phyloP scores from a whole-genome alignment of 139 green algal genomes.

The Picochlorum sp. region DNA sequence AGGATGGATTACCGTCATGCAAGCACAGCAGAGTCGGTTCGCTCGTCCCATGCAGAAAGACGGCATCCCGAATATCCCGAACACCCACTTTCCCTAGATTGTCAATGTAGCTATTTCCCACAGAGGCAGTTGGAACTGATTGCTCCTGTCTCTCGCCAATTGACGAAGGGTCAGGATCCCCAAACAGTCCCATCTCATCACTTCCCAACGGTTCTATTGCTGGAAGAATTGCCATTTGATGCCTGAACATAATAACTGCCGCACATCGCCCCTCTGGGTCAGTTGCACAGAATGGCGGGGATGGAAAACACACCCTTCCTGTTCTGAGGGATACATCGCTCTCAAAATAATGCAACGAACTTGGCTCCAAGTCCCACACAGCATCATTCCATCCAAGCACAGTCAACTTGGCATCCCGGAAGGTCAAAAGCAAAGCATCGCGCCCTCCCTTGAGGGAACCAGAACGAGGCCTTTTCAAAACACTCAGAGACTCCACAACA shows the following conservation, averaged over 20 bases:
- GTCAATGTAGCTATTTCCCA: constrained; percentile 70
- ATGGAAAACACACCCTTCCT: constrained; percentile 33
- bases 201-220: constrained; percentile 35
- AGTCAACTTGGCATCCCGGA: constrained; percentile 77
- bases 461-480: constrained; percentile 35
- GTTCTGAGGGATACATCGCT: constrained; percentile 33
- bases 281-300: constrained; percentile 41
- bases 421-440: constrained; percentile 69
- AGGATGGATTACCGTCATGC: constrained; percentile 77
- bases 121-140: background rate
- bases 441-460: constrained; percentile 23
- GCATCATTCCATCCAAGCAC: constrained; percentile 76
- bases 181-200: constrained; percentile 13
- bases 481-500: constrained; percentile 58
- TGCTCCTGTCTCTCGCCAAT: background rate
- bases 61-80: constrained; percentile 48
- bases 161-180: constrained; percentile 3
- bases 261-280: constrained; percentile 75
- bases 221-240: constrained; percentile 65
- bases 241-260: constrained; percentile 57
- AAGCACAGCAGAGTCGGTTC: constrained; percentile 83
- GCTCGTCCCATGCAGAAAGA: constrained; percentile 82
- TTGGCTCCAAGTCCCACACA: constrained; percentile 35
- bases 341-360: constrained; percentile 82
- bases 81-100: constrained; percentile 56